Base-by-base conservation (phyloP, 805 yeast species). In the Cyberlindnera subsufficiens region DNA sequence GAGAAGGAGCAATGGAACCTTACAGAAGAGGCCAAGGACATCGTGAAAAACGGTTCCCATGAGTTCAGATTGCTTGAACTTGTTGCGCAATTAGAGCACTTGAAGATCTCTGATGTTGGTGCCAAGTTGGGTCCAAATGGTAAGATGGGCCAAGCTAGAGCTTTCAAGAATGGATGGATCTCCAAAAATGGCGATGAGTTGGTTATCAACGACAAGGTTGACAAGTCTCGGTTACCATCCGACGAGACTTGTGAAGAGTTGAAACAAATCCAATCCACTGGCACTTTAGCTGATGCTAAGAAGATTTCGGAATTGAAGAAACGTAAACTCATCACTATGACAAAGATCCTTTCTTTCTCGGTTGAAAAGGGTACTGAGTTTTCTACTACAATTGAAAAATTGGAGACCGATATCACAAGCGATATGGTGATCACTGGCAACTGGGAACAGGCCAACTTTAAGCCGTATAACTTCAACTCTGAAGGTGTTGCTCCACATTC, bases 161-260 rank as follows among this genome's bases (percentile, higher is more conserved):
- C 98, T 15, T 95, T 93, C 77, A 91, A 89, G 67, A 90, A 90
- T 64, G 95, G 95, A 34, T 93, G 99, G 99, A 82, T 93, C 56
- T 69, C 77, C 50, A 93, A 95, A 64, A 86, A 83, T 45, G 95
- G 91, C 44, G 95, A 86, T 54, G 79, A 74, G 57, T 75, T 91
- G 54, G 77, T 86, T 39, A 62, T 86, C 25, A 77, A 60, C 40
- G 68, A 62, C 1, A 66, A 79, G 50, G 71, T 82, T 29, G 66
- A 71, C 38, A 69, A 67, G 33, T 64, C 60, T 5, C 54, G 61
- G 14, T 63, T 72, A 42, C 88, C 89, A 31, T 67, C 63, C 10
- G 96, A 87, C 65, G 71, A 69, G 38, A 86, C 90, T 14, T 84
- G 83, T 41, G 68, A 66, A 19, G 78, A 80, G 52, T 72, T 91